Base-by-base conservation (phyloP, 345 rosid genomes). In the Eucalyptus tenuipes region DNA sequence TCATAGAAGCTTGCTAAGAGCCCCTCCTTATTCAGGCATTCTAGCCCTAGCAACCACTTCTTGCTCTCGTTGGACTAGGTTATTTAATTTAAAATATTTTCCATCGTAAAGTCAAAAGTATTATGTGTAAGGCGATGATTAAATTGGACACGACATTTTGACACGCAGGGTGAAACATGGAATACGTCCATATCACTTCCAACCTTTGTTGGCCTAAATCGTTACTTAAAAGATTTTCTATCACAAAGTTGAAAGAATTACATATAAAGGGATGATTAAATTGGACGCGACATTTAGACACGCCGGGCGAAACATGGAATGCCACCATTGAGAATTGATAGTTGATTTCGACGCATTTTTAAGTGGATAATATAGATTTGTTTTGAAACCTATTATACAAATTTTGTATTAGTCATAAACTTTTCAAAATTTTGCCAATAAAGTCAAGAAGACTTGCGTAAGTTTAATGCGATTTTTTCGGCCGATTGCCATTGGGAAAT, bases 351-450 rank as follows among this genome's bases (percentile, higher is more conserved):
- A 29, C 2, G 14, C 66, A 12, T 59, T 5, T 59, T 59, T 27
- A 59, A 12, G 1, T 29, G 14, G 16, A 59, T 3, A 59, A 11
- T 59, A 59, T 3, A 16, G 0, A 59, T 27, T 27, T 27, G 68
- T 3, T 6, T 1, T 1, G 8, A 59, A 59, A 59, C 1, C 2
- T 3, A 59, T 59, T 12, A 11, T 27, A 12, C 4, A 1, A 27
- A 59, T 59, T 15, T 0, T 25, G n/a, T 59, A 55, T 55, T 0
- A 4, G 3, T 24, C 12, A 24, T 22, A 10, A 59, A 55, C 29
- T 22, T 53, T 4, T 20, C 59, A 18, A 52, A 52, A 18, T 18
- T 52, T 17, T 52, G 24, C 8, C 24, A 18, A 7, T 52, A 8
- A 52, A 52, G 8, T 52, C 55, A 17, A 17, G 9, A 18, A 52